Base-by-base conservation (phyloP, 805 yeast genomes). In the Peterozyma toletana region DNA sequence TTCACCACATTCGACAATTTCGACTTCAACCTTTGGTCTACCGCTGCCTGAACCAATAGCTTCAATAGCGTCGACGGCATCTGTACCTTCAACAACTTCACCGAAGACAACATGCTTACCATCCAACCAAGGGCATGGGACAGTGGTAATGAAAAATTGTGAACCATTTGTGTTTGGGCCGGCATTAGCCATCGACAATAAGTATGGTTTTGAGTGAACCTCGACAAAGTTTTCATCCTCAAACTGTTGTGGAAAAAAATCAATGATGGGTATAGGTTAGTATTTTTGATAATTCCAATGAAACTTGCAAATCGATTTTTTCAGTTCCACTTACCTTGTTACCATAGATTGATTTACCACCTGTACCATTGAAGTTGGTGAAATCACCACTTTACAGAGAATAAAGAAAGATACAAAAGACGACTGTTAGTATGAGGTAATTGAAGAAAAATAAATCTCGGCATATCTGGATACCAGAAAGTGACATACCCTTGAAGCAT, bases 111-210 rank as follows among this genome's bases (percentile, higher is more conserved):
- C 86, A 67, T 82, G 89, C 60, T 77, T 77, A 48, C 88, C 89
- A 58, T 82, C 86, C 64, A 82, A 76, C 86, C 87, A 83, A 50
- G 86, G 82, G 55, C 83, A 75, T 56, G 80, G 74, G 39, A 81
- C 88, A 44, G 90, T 83, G 56, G 95, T 84, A 62, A 87, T 81
- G 71, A 86, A 87, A 68, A 87, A 87, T 68, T 87, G 96, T 21
- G 95, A 85, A 18, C 95, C 93, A 63, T 87, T 87, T 63, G 96
- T 85, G 78, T 85, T 83, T 66, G 91, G 91, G 55, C 96, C 96
- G 46, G 91, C 84, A 56, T 87, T 87, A 50, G 96, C 96, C 96
- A 87, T 87, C 36, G 95, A 86, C 60, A 87, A 68, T 53, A 86
- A 71, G 60, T 95, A 95, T 50, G 91, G 83, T 62, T 73, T 80